Base-by-base conservation (phyloP, 1,284 basidiomycete species). In the Xerocomus nothofagi region DNA sequence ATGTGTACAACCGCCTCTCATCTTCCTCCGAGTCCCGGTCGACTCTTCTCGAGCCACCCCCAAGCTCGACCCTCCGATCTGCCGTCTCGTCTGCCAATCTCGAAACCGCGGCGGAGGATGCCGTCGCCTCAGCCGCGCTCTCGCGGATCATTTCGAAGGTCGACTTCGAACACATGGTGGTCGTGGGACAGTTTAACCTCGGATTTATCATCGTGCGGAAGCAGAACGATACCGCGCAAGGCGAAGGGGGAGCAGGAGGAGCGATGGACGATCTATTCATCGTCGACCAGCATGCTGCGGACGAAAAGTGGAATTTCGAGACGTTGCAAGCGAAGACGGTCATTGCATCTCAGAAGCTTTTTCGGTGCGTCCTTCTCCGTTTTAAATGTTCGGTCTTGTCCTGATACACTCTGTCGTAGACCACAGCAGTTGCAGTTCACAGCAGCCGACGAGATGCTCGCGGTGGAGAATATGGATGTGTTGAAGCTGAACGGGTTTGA, bases 281-380 rank as follows among this genome's bases (percentile, higher is more conserved):
- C 57, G 81, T 98, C 20, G 94, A 95, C 62, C 89, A 92, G 62
- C 91, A 91, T 60, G 88, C 88, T 7, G 81, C 87, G 15, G 96
- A 99, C 68, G 97, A 99, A 71, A 99, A 99, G 74, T 98, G 88
- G 73, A 99, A 98, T 65, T 99, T 98, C 66, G 96, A 99, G 75
- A 89, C 82, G 3, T 71, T 99, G 51, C 96, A 98, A 69, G 78
- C 80, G 52, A 91, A 86, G 23, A 97, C 94, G 3, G 81, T 78
- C 50, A 95, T 99, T 49, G 81, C 90, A 57, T 91, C 88, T 4
- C 96, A 99, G 64, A 82, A 76, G 51, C 74, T 99, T 9, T 83
- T 96, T 61, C 78, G 77, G 89, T 93, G 56, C 51, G 83, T 36
- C 17, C n/a, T 34, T 24, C 3, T 21, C 3, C 17, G 6, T 24